Conservation (phyloP, 2,329 filamentous ascomycete genomes). For the Botrytis aclada region DNA sequence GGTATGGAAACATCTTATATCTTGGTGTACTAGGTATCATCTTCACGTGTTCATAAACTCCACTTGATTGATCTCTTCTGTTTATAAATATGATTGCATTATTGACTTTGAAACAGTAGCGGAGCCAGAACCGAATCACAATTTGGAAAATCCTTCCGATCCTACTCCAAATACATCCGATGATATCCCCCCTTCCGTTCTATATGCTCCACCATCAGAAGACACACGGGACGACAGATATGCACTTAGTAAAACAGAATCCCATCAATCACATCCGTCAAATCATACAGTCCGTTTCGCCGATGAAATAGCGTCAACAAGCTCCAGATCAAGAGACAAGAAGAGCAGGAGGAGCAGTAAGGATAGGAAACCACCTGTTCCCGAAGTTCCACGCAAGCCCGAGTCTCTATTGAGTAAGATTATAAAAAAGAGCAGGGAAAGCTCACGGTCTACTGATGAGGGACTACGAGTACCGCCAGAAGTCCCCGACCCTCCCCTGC, state of each 20-base stretch:
- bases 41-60: slow-evolving; percentile 3
- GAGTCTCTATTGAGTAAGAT: background rate
- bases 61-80: background rate
- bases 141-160: background rate
- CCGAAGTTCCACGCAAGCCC: slow-evolving; percentile 6
- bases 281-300: background rate
- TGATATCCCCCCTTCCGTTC: background rate
- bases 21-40: background rate
- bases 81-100: background rate
- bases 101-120: background rate
- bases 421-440: slow-evolving; percentile 14
- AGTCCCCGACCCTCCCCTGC: background rate
- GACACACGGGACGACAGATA: background rate
- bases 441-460: slow-evolving; percentile 23
- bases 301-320: background rate
- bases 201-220: background rate
- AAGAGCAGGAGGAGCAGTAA: slow-evolving; percentile 14
- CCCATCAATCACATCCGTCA: slow-evolving; percentile 10
- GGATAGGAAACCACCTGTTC: background rate
- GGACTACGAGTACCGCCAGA: slow-evolving; percentile 15
- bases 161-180: background rate
- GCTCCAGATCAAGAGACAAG: slow-evolving; percentile 18
- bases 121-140: background rate
- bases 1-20: slow-evolving; percentile 9
- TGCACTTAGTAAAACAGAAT: background rate